Evolutionary conservation across 176 grass and related monocot genomes (phyloP).

Genomic region (Musa itinerans): DNA sequence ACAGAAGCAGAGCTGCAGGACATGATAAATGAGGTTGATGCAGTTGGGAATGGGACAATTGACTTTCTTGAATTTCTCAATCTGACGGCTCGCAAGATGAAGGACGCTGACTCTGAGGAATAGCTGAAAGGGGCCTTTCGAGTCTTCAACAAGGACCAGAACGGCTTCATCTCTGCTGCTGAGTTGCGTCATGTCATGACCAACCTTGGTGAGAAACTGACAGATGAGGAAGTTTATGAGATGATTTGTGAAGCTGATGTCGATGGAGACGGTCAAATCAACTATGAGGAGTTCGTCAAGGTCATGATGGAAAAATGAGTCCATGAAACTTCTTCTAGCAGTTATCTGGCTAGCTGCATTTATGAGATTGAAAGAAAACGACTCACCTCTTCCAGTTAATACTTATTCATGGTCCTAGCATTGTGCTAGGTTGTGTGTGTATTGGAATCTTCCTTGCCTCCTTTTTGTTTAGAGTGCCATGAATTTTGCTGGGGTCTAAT

Average conservation of each 20-base stretch:
- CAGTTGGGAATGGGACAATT: neutral
- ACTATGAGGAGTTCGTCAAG: slow-evolving; percentile 1
- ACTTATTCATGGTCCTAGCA: neutral
- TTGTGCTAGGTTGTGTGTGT: no score
- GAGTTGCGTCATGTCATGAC: neutral
- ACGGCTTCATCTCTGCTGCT: neutral
- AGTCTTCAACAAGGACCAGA: neutral
- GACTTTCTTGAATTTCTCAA: neutral
- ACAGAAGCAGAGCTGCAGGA: neutral
- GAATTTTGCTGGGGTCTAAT: neutral
- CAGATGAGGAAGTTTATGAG: neutral
- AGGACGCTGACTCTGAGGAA: neutral
- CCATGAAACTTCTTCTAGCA: neutral
- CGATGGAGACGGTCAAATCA: neutral
- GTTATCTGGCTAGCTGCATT: neutral
- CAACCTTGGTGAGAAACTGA: neutral
- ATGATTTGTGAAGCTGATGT: slow-evolving; percentile 1
- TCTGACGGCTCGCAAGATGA: slow-evolving; percentile 4
- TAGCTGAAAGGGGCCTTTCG: neutral
- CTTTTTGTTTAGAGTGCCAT: neutral
- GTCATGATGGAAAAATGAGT: neutral
- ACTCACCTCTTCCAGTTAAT: neutral
- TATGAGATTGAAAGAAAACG: neutral
- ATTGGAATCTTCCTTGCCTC: neutral
- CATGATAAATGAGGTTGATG: slow-evolving; percentile 2